These are phyloP conservation scores for Diplodia seriata DNA, from an alignment of 2,329 filamentous ascomycete genomes.

Conservation along the genomic window DNA sequence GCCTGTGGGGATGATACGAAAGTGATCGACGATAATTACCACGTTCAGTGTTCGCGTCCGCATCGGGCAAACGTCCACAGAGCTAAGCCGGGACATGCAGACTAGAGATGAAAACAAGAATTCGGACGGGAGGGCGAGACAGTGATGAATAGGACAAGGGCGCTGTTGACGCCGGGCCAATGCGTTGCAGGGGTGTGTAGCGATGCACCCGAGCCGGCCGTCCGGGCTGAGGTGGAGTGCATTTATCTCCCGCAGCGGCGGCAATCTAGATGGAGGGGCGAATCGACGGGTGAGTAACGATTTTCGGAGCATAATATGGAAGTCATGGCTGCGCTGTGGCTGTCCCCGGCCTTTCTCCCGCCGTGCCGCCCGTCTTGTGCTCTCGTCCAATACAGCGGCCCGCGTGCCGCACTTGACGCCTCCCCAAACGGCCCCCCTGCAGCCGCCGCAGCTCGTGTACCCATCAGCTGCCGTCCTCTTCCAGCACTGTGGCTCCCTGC, in stretches of 20 bases:
- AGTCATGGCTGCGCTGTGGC: not conserved
- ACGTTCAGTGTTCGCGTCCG: not conserved
- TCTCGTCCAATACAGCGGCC: too few species aligned
- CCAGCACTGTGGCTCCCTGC: too few species aligned
- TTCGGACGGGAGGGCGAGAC: not conserved
- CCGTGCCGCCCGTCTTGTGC: not conserved
- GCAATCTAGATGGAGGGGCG: not conserved
- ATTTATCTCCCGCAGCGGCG: not conserved
- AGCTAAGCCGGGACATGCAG: too few species aligned
- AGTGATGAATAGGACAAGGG: not conserved
- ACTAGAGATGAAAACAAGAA: not conserved
- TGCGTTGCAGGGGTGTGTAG: not conserved
- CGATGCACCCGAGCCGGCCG: not conserved
- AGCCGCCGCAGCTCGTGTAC: not conserved
- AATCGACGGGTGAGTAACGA: not conserved
- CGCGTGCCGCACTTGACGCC: too few species aligned
- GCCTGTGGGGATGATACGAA: slow-evolving; percentile 12
- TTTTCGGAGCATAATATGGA: not conserved
- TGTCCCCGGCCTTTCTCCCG: slow-evolving; percentile 13
- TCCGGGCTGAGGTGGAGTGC: not conserved
- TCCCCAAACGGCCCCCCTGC: not conserved
- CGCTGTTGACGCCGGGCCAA: not conserved
- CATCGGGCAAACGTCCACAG: not conserved
- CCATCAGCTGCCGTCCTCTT: not conserved
- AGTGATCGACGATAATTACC: not conserved